Evolutionary conservation across 345 rosid genomes (phyloP).

Genomic region (Raphanus sativus): DNA sequence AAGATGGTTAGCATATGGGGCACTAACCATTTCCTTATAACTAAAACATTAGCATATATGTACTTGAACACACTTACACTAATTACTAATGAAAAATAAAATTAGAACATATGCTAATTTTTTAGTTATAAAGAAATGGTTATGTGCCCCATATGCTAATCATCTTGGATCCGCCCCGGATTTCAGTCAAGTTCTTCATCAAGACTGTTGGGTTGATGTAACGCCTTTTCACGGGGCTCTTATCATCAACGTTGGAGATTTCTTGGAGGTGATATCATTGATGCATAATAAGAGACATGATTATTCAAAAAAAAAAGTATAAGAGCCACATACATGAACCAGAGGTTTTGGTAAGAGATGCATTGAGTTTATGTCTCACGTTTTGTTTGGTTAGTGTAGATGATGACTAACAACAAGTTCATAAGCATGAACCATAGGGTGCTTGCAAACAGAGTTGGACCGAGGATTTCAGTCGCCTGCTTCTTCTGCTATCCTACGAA

Average conservation of each 20-base stretch:
- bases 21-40: no score
- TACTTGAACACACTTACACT: no score
- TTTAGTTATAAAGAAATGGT: no score
- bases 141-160: no score
- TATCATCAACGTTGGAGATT: constrained; percentile 43
- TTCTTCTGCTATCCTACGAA: constrained; percentile 31
- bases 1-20: no score
- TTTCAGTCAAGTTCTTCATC: constrained; percentile 47
- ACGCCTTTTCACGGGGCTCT: constrained; percentile 36
- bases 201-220: constrained; percentile 46
- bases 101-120: no score
- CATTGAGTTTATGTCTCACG: not conserved
- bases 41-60: no score
- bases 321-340: not conserved
- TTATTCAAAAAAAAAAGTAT: no score
- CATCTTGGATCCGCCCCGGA: no score
- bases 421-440: constrained; percentile 44
- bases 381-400: constrained; percentile 22
- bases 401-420: constrained; percentile 46
- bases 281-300: not conserved
- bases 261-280: constrained; percentile 35
- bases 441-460: constrained; percentile 29
- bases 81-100: no score
- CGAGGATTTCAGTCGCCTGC: constrained; percentile 43
- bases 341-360: not conserved